phyloP scores from a whole-genome alignment of 1,139 yeast species.

The Yamadazyma blattariae region DNA sequence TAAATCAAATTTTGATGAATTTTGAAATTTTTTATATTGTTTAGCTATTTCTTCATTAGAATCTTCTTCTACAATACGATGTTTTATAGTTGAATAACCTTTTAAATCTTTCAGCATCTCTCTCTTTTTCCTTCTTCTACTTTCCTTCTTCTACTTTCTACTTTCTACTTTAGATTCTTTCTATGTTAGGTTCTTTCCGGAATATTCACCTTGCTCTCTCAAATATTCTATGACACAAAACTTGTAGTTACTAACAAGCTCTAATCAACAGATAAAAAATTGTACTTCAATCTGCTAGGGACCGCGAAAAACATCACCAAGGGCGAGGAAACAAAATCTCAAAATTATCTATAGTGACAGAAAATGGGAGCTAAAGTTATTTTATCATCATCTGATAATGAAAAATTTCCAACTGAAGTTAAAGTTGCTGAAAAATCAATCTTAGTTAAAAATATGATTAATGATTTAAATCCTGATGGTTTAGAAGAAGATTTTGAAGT shows the following conservation, averaged over 20 bases:
- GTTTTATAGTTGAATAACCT: conserved; percentile 8
- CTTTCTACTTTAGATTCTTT: too few relatives aligned
- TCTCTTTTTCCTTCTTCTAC: too few relatives aligned
- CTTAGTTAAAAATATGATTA: conserved; percentile 85
- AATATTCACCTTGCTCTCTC: too few relatives aligned
- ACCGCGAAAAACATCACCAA: too few relatives aligned
- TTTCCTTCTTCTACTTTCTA: too few relatives aligned
- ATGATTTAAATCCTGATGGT: conserved; percentile 67
- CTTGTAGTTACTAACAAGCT: too few relatives aligned
- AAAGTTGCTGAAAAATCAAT: conserved; percentile 89
- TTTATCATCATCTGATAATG: conserved; percentile 71
- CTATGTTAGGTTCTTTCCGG: too few relatives aligned
- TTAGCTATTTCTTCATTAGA: conserved; percentile 40
- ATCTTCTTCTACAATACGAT: conserved; percentile 16
- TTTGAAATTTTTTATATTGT: conserved; percentile 41
- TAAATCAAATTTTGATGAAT: conserved; percentile 43
- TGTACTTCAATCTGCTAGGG: too few relatives aligned
- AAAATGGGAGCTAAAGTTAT: conserved; percentile 49
- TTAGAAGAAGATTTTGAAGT: conserved; percentile 71
- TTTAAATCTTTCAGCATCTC: background rate
- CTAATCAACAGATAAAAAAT: too few relatives aligned
- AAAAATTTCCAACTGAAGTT: conserved; percentile 69
- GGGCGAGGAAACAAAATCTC: too few relatives aligned
- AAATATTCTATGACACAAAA: too few relatives aligned
- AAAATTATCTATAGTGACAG: too few relatives aligned